Evolutionary conservation across 768 basidiomycete species (phyloP).

Genomic region (Gymnopilus dilepis): DNA sequence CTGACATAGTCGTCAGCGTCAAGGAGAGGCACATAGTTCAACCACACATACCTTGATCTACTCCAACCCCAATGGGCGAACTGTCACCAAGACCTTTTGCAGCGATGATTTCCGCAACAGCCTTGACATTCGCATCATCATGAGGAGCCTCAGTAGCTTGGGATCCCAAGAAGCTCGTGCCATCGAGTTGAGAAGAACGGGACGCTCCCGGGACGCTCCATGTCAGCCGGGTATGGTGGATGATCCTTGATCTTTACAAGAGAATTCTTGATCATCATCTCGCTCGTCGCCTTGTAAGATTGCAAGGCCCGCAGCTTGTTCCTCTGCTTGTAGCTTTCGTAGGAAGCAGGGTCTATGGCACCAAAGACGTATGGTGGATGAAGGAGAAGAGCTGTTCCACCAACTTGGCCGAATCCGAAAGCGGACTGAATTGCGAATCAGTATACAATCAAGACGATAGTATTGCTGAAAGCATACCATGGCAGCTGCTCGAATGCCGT

Average conservation of each 20-base stretch:
- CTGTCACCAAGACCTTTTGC: slow-evolving; percentile 40
- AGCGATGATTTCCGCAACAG: slow-evolving; percentile 60
- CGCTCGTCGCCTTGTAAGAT: slow-evolving; percentile 91
- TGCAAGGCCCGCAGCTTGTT: slow-evolving; percentile 69
- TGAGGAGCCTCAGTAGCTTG: slow-evolving; percentile 63
- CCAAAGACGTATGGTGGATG: slow-evolving; percentile 93
- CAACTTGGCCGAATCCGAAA: slow-evolving; percentile 98
- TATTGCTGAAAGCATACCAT: slow-evolving; percentile 65
- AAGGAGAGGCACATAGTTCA: not conserved
- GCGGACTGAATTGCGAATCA: slow-evolving; percentile 68
- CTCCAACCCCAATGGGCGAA: slow-evolving; percentile 76
- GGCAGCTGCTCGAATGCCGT: slow-evolving; percentile 85
- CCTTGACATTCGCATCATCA: slow-evolving; percentile 71
- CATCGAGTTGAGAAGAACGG: slow-evolving; percentile 90
- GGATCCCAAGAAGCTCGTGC: slow-evolving; percentile 82
- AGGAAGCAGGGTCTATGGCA: slow-evolving; percentile 76
- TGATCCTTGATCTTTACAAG: slow-evolving; percentile 94
- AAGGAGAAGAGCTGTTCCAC: slow-evolving; percentile 86
- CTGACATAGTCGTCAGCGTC: slow-evolving; percentile 42
- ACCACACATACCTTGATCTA: slow-evolving; percentile 73
- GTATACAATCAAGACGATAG: not conserved
- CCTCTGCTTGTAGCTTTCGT: slow-evolving; percentile 75
- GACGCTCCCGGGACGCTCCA: slow-evolving; percentile 80
- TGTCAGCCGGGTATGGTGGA: slow-evolving; percentile 85
- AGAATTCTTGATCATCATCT: slow-evolving; percentile 93